phyloP scores from a whole-genome alignment of 2,329 filamentous ascomycete species.

The Colletotrichum shisoi region DNA sequence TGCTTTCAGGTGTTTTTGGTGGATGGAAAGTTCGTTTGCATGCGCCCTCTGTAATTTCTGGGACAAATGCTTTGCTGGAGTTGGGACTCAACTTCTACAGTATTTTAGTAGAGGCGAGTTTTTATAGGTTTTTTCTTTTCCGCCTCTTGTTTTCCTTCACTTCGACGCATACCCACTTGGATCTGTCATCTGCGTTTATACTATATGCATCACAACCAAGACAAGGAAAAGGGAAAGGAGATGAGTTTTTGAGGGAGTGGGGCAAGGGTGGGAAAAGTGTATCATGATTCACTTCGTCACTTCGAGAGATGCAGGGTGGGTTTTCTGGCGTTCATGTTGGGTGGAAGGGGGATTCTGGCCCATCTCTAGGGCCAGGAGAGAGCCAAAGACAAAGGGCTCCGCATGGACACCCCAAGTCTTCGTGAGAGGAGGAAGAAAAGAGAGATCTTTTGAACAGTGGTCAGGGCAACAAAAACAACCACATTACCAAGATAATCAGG shows the following conservation, averaged over 20 bases:
- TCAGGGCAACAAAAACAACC: conserved; percentile 1
- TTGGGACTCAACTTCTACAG: conserved; percentile 31
- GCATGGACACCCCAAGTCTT: not conserved
- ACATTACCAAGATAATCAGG: conserved; percentile 33
- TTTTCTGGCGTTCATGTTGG: conserved; percentile 33
- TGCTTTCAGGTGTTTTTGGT: conserved; percentile 35
- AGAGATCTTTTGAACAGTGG: conserved; percentile 1
- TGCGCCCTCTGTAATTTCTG: conserved; percentile 21
- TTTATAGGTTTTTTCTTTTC: not conserved
- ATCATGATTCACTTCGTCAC: conserved; percentile 22
- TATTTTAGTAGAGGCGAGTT: conserved; percentile 16
- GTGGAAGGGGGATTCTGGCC: conserved; percentile 14
- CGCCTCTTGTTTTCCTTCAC: conserved; percentile 35
- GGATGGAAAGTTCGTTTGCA: conserved; percentile 28
- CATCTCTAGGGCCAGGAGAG: conserved; percentile 3
- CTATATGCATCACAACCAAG: conserved; percentile 36
- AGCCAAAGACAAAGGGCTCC: not conserved
- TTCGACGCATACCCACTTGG: conserved; percentile 38
- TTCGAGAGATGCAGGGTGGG: conserved; percentile 23
- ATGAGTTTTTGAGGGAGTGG: conserved; percentile 14
- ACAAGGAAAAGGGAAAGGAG: conserved; percentile 28
- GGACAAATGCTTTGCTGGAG: conserved; percentile 29
- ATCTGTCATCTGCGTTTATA: conserved; percentile 39
- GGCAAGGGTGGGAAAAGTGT: conserved; percentile 30
- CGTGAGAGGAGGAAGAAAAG: not conserved